Evolutionary conservation across 805 yeast species (phyloP), one percentile per base, ranked within the genome.

Genomic region (Yarrowia keelungensis): DNA sequence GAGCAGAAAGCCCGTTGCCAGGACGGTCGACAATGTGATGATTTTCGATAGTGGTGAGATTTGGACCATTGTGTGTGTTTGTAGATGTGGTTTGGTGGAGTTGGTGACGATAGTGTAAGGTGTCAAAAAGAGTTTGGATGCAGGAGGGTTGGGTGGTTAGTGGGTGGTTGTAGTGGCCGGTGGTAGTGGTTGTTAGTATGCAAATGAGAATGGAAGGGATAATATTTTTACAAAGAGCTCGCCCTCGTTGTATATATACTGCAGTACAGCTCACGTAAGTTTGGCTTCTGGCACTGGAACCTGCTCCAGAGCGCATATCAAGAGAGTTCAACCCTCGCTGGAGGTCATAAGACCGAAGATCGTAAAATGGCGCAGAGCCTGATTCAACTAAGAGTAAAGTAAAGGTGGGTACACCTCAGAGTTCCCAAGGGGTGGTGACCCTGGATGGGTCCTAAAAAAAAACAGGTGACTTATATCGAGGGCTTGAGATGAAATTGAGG

Each of bases 1-100:
- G 71, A 95, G 81, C 43, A 95, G 85, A 74, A 94, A 94, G 7
- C 99, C 99, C 72, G 92, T 84, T 0, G 98, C 95, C 39, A 94
- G 83, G 56, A 93, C 87, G 47, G 88, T 83, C 15, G 95, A 86
- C 19, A 91, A 85, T 15, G 89, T 88, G 51, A 91, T 89, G 74
- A 92, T 89, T 75, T 87, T 89, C 69, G 91, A 89, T 71, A 92
- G 80, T 43, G 97, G 96, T 71, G 88, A 84, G 36, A 77, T 71
- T 32, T 72, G 68, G 69, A 74, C 71, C 74, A 72, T 72, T 46
- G 46, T 36, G 32, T 42, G 50, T 66, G 47, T 36, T 22, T 56
- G 16, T 15, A n/a, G 47, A 26, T 56, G 32, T 12, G 11, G 32
- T 22, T 2, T 8, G 3, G 4, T 22, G 26, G 16, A 15, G 16